Conservation (phyloP, 2,329 filamentous ascomycete genomes). For the Trichophyton verrucosum region DNA sequence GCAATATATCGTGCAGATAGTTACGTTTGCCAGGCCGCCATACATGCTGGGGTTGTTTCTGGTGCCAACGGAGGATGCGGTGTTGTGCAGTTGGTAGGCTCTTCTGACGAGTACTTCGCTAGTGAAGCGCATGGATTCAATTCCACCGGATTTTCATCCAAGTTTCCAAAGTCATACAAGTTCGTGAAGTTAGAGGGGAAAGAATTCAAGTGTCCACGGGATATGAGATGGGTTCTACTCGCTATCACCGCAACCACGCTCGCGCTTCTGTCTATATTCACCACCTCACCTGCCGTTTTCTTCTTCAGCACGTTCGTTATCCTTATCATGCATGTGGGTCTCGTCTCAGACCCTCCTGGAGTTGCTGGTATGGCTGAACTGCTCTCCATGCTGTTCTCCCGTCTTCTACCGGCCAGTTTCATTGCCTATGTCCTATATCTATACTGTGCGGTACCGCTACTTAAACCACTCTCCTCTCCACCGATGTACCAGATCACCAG, state of each 20-base stretch:
- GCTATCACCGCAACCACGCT: conserved; percentile 72
- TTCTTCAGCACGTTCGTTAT: conserved; percentile 73
- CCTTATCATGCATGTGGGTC: conserved; percentile 77
- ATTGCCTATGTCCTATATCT: conserved; percentile 77
- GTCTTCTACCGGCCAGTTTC: conserved; percentile 77
- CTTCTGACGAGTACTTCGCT: conserved; percentile 49
- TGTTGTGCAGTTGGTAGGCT: conserved; percentile 61
- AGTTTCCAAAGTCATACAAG: conserved; percentile 76
- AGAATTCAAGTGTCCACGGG: conserved; percentile 53
- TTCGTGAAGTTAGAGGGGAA: conserved; percentile 50
- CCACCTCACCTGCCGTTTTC: conserved; percentile 63
- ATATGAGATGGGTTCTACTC: conserved; percentile 74
- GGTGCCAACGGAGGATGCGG: conserved; percentile 67
- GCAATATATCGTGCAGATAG: conserved; percentile 77
- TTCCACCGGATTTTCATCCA: conserved; percentile 69
- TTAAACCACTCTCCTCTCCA: conserved; percentile 55
- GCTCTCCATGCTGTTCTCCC: conserved; percentile 64
- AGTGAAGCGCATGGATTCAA: conserved; percentile 60
- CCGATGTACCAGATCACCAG: conserved; percentile 62
- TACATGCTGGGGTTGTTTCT: conserved; percentile 68
- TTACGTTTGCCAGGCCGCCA: conserved; percentile 72
- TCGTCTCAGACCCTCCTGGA: conserved; percentile 76
- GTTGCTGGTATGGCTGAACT: conserved; percentile 55
- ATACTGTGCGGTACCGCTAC: conserved; percentile 62
- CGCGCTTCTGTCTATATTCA: conserved; percentile 65